These are phyloP conservation scores for Misopates orontium DNA, from an alignment of 257 asterid species.

Conservation along the genomic window DNA sequence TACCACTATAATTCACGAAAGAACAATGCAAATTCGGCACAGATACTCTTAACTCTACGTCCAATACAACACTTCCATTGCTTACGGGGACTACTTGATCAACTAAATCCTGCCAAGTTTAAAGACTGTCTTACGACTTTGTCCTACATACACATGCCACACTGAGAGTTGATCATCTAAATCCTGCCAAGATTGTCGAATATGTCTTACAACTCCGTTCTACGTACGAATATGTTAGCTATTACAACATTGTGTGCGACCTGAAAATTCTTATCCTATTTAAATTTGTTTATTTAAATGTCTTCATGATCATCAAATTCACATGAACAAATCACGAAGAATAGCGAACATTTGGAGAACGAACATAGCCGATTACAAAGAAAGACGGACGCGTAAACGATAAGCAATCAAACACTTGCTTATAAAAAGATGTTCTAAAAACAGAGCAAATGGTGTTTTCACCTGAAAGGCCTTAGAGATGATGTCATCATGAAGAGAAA, in stretches of 20 bases:
- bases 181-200: neutral
- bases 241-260: constrained; percentile 12
- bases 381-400: too few species aligned
- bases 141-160: too few species aligned
- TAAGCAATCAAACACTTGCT: neutral
- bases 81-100: too few species aligned
- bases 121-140: too few species aligned
- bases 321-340: neutral
- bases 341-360: too few species aligned
- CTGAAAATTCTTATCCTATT: too few species aligned
- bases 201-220: neutral
- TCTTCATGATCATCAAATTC: too few species aligned
- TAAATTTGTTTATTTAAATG: too few species aligned
- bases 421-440: neutral
- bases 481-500: constrained; percentile 78
- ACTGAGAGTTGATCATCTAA: neutral
- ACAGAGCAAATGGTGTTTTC: constrained; percentile 19
- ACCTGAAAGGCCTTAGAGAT: constrained; percentile 94
- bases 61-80: neutral
- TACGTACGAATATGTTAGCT: neutral
- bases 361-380: too few species aligned
- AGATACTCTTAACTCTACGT: neutral
- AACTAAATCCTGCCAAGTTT: too few species aligned
- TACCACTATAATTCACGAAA: neutral
- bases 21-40: too few species aligned